Evolutionary conservation across 495 filamentous ascomycete species (phyloP).

Genomic region (Hyaloscypha bicolor): DNA sequence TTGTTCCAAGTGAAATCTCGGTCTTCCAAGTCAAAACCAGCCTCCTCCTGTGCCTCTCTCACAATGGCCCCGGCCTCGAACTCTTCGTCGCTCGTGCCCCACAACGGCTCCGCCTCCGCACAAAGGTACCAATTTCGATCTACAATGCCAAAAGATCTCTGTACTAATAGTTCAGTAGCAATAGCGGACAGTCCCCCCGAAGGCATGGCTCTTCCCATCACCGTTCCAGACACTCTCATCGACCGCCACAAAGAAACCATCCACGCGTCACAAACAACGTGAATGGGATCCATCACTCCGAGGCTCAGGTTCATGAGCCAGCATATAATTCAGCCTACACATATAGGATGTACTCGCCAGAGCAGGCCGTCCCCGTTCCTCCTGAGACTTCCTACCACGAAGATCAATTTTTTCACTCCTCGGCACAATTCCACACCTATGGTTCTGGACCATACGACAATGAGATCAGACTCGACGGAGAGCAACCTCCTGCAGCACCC

Average conservation of each 20-base stretch:
- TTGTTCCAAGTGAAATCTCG: no score
- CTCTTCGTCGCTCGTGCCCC: background rate
- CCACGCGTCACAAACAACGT: background rate
- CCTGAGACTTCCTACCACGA: background rate
- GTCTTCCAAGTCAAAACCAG: no score
- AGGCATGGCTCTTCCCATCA: background rate
- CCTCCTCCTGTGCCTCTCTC: background rate
- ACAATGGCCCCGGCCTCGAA: background rate
- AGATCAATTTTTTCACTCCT: background rate
- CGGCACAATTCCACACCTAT: background rate
- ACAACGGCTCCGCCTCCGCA: background rate
- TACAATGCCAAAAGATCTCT: background rate
- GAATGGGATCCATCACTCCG: background rate
- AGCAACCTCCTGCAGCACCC: background rate
- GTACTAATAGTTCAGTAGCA: background rate
- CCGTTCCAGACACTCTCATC: background rate
- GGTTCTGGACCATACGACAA: background rate
- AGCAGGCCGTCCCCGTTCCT: background rate
- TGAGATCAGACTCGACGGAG: background rate
- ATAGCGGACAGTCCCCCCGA: background rate
- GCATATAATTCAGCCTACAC: background rate
- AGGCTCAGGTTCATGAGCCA: background rate
- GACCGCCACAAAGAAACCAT: background rate
- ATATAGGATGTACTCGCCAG: background rate
- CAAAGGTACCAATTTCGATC: background rate